A percentile compares a stretch with the other conserved stretches of the same genome.
Conservation (phyloP, 495 filamentous ascomycete genomes). For the Talaromyces borbonicus region DNA sequence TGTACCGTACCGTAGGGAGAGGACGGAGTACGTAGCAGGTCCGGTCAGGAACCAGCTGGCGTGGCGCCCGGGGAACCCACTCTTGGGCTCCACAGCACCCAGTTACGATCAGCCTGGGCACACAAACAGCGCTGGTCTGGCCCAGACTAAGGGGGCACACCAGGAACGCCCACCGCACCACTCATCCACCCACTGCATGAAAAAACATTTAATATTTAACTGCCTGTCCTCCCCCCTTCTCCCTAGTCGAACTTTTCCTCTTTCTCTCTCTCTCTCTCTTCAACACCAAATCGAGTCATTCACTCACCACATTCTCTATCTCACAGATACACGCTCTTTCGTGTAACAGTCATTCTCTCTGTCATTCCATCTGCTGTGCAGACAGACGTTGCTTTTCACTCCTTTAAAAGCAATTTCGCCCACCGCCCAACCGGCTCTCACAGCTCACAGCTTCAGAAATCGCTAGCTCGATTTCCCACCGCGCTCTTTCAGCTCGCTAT, state of each 20-base stretch:
- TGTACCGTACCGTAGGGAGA: no score
- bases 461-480: slow-evolving; percentile 12
- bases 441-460: slow-evolving; percentile 8
- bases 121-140: no score
- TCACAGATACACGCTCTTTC: slow-evolving; percentile 12
- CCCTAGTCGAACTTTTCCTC: slow-evolving; percentile 15
- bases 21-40: not conserved
- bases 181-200: no score
- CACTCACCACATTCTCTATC: slow-evolving; percentile 8
- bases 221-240: slow-evolving; percentile 5
- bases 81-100: not conserved
- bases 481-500: slow-evolving; percentile 9
- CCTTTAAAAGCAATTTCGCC: slow-evolving; percentile 9
- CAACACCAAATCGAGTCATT: slow-evolving; percentile 14
- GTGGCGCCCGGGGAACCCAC: not conserved
- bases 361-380: slow-evolving; percentile 31
- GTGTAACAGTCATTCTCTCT: slow-evolving; percentile 13
- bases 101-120: no score
- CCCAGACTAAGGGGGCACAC: no score
- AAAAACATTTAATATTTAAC: slow-evolving; percentile 7
- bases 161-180: not conserved
- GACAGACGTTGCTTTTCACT: slow-evolving; percentile 15
- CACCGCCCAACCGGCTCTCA: no score
- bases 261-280: slow-evolving; percentile 13
- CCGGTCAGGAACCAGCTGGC: not conserved